These are phyloP conservation scores for Rhododendron henanense DNA, from an alignment of 148 eudicot species.

Conservation along the genomic window DNA sequence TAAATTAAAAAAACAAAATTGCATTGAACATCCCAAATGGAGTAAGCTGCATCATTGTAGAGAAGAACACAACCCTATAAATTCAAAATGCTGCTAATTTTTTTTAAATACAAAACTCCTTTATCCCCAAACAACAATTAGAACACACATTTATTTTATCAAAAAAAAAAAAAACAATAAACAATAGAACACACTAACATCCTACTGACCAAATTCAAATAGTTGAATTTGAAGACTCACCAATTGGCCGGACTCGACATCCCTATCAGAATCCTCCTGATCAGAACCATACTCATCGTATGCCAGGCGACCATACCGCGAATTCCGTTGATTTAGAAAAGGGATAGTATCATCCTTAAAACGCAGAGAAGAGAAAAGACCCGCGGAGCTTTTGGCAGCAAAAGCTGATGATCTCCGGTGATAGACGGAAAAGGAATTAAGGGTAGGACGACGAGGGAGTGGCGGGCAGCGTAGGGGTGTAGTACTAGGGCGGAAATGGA, in stretches of 20 bases:
- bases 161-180: too few species aligned
- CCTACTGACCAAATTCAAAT: neutral
- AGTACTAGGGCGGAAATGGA: neutral
- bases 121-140: neutral
- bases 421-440: neutral
- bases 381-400: slow-evolving; percentile 8
- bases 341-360: slow-evolving; percentile 16
- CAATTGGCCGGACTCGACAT: slow-evolving; percentile 29
- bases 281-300: slow-evolving; percentile 54
- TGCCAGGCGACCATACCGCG: slow-evolving; percentile 54
- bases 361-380: slow-evolving; percentile 14
- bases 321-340: slow-evolving; percentile 28
- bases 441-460: neutral
- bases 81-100: neutral
- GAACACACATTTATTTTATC: too few species aligned
- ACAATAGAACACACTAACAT: neutral
- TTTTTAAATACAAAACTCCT: neutral
- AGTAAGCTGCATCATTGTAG: neutral
- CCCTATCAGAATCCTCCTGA: slow-evolving; percentile 51
- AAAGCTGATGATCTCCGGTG: neutral
- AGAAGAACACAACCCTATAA: neutral
- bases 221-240: slow-evolving; percentile 24
- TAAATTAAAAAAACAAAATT: neutral
- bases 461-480: slow-evolving; percentile 8
- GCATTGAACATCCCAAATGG: neutral